Evolutionary conservation across 441 rosid genomes (phyloP), one percentile per base, ranked within the genome.

Genomic region (Corymbia citriodora): DNA sequence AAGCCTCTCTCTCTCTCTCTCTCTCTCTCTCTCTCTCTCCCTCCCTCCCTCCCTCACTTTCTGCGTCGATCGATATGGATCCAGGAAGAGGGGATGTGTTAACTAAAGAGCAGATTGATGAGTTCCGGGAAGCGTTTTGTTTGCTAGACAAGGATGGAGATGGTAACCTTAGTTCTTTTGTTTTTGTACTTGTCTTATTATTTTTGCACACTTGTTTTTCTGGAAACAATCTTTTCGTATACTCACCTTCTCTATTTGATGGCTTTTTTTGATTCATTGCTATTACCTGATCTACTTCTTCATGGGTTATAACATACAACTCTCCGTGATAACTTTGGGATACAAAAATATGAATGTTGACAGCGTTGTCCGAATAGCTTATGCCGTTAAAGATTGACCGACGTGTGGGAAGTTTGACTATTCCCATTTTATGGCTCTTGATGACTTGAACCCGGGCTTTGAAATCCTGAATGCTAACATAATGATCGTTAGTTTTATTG

Each of bases 101-200:
- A 88, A 93, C 94, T 81, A 93, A 93, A 63, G 91, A 94, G 90
- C 95, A 94, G 92, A 93, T 96, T 85, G 52, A 31, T 90, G 97
- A 96, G 93, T 95, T 97, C 90, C 93, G 93, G 55, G 95, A 95
- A 88, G 97, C 95, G 18, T 95, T 97, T 92, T 93, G 94, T 90
- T 93, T 96, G 31, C 92, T 96, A 15, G 98, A 96, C 93, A 95
- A 89, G 92, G 98, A 97, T 93, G 98, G 98, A 74, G 98, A 97
- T 92, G 98, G 99, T 96, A 91, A 57, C 23, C 81, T 61, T 25
- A 6, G 50, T 11, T 79, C 5, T 3, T 11, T 40, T 40, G 2
- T 19, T 72, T 33, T 18, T 11, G 10, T 70, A 0, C 3, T 17
- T 70, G 45, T 68, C 9, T 19, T 36, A 17, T 36, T 72, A 68